Evolutionary conservation across 2,329 filamentous ascomycete species (phyloP), one percentile per base, ranked within the genome.

Genomic region (Aureobasidium sp.): DNA sequence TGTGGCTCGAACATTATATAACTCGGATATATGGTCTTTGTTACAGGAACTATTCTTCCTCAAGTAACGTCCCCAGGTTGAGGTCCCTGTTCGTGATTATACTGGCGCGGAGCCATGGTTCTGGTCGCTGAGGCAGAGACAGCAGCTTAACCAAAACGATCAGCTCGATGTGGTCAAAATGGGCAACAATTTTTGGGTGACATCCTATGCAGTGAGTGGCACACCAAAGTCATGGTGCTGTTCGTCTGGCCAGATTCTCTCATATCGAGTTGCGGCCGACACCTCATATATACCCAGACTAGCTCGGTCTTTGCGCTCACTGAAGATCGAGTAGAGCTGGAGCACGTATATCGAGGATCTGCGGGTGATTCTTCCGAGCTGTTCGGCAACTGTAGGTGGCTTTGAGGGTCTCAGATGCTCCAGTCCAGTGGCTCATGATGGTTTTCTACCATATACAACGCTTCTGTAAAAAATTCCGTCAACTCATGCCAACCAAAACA

Each of bases 381-480:
- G 14, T 17, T 45, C 14, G 42, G 14, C 22, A 17, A 17, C 15
- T 7, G 7, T 2, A 25, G 17, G 27, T 48, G 15, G 6, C 27
- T 48, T 25, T 22, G 29, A 27, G 47, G 5, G 17, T 4, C 20
- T 7, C 11, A 12, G 5, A 31, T 2, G 11, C 27, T n/a, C 8
- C 34, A 8, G 39, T 34, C 7, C 27, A 29, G 37, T n/a, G 12
- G 25, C 17, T 63, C 62, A 63, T 15, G 37, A 27, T 27, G 62
- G 62, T 25, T 60, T 63, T n/a, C 53, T 42, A 20, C 62, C 62
- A 47, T 63, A 60, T 1, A 63, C 62, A 6, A 63, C 62, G 41
- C 44, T 63, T 8, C 61, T 63, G 20, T 34, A 20, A n/a, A 25
- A 29, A 17, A 29, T 11, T 4, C 8, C 9, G 27, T 59, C 42